phyloP scores from a whole-genome alignment of 768 basidiomycete genomes.

The Rossbeevera mucosa region DNA sequence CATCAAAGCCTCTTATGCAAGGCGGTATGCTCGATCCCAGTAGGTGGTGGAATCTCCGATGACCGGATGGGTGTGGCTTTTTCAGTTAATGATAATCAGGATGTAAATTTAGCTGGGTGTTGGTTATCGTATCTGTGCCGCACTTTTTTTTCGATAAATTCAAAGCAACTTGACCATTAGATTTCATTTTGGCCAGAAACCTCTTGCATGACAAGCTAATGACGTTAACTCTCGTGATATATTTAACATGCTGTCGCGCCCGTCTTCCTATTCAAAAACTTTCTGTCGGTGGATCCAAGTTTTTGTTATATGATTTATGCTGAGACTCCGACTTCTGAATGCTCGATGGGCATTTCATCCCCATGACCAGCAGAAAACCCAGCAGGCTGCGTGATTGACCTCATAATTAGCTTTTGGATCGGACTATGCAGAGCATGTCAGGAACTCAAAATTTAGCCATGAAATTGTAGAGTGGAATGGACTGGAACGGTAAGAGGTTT shows the following conservation, averaged over 20 bases:
- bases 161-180: no score
- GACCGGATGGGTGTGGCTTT: not conserved
- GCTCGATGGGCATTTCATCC: not conserved
- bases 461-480: not conserved
- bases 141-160: no score
- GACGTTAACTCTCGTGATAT: not conserved
- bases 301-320: no score
- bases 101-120: not conserved
- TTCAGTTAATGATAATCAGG: not conserved
- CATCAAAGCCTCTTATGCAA: not conserved
- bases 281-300: no score
- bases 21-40: conserved; percentile 6
- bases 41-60: not conserved
- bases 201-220: not conserved
- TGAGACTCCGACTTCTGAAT: not conserved
- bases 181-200: not conserved
- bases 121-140: no score
- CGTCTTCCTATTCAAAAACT: no score
- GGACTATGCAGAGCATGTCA: not conserved
- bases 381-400: not conserved
- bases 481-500: not conserved
- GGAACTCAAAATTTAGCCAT: no score
- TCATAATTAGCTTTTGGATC: not conserved
- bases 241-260: no score
- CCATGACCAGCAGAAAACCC: not conserved